phyloP scores from a whole-genome alignment of 495 filamentous ascomycete species.

The Evernia prunastri region DNA sequence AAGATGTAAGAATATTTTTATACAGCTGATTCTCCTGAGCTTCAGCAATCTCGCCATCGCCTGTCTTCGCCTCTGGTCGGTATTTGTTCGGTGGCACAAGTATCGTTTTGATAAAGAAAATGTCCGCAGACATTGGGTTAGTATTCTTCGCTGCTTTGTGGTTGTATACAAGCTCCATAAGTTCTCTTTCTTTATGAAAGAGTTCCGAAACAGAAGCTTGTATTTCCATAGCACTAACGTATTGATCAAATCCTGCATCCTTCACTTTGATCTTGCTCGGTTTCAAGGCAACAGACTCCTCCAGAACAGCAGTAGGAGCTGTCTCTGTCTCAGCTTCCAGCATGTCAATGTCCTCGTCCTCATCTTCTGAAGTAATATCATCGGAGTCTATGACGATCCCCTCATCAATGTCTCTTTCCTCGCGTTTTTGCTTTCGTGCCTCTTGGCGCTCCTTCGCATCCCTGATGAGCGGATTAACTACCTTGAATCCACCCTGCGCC shows the following conservation, averaged over 20 bases:
- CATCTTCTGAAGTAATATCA: constrained; percentile 35
- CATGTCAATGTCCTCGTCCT: constrained; percentile 35
- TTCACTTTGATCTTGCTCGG: constrained; percentile 29
- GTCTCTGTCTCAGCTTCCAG: constrained; percentile 42
- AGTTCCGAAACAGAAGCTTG: constrained; percentile 66
- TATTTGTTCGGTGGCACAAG: constrained; percentile 88
- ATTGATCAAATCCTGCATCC: constrained; percentile 49
- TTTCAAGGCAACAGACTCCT: constrained; percentile 38
- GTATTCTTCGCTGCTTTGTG: constrained; percentile 52
- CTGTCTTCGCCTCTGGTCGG: constrained; percentile 78
- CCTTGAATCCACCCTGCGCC: constrained; percentile 59
- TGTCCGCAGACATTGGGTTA: constrained; percentile 61
- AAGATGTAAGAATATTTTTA: constrained; percentile 67
- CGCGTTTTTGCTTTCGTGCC: constrained; percentile 21
- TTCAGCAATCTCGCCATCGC: constrained; percentile 72
- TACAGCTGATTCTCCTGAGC: constrained; percentile 78
- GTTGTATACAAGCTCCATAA: constrained; percentile 76
- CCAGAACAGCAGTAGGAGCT: constrained; percentile 25
- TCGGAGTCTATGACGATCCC: constrained; percentile 35
- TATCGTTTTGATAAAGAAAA: constrained; percentile 86
- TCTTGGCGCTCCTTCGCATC: constrained; percentile 34
- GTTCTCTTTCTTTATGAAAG: constrained; percentile 78
- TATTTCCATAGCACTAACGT: constrained; percentile 68
- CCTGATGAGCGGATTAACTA: constrained; percentile 52
- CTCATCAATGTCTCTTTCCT: constrained; percentile 31